Conservation (phyloP, 2,329 filamentous ascomycete species). For the Cryphonectria naterciae region DNA sequence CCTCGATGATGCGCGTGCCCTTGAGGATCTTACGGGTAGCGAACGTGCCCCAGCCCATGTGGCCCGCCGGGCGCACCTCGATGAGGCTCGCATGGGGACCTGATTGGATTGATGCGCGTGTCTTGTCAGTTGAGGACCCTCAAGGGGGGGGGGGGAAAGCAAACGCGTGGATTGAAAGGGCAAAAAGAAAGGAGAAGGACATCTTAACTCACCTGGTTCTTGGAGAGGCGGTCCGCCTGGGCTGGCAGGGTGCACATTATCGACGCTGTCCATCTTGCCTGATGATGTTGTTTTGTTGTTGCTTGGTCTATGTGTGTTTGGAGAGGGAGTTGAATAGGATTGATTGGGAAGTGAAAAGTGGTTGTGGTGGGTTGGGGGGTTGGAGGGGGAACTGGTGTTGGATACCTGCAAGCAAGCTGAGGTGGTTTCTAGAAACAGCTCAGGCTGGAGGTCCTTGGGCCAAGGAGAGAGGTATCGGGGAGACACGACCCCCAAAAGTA, state of each 20-base stretch:
- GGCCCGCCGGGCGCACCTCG: slow-evolving; percentile 1
- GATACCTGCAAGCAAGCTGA: background rate
- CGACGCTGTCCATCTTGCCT: background rate
- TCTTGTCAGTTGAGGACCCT: background rate
- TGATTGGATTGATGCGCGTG: background rate
- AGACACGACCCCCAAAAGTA: background rate
- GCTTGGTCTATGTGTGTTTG: background rate
- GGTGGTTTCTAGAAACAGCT: background rate
- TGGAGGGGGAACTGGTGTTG: background rate
- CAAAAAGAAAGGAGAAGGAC: background rate
- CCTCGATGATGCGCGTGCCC: slow-evolving; percentile 23
- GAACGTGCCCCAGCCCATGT: slow-evolving; percentile 25
- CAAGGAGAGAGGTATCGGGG: background rate
- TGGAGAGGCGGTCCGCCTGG: background rate
- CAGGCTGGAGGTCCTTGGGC: background rate
- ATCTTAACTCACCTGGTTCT: background rate
- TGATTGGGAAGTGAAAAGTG: background rate
- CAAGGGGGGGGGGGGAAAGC: background rate
- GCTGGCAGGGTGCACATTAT: background rate
- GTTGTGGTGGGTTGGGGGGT: background rate
- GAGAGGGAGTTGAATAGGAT: background rate
- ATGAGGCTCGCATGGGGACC: background rate
- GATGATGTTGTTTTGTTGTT: background rate
- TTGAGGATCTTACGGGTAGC: slow-evolving; percentile 15
- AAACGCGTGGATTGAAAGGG: background rate